Percentiles rank a stretch among this genome's conserved stretches.
Evolutionary conservation across 2,329 filamentous ascomycete species (phyloP).

Genomic region (Penicillium sp.): DNA sequence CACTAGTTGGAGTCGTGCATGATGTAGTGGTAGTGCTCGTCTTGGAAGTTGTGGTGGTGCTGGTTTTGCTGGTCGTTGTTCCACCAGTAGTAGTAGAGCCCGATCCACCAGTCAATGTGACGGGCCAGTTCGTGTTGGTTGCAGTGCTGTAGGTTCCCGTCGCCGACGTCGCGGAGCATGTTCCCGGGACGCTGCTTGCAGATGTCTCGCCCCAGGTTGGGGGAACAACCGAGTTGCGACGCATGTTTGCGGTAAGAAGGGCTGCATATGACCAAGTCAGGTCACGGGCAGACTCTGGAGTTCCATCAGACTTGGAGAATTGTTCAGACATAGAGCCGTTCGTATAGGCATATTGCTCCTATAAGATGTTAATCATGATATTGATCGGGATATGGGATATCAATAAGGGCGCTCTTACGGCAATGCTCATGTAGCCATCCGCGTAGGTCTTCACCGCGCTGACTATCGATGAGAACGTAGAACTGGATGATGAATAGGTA

Average conservation of each 20-base stretch:
- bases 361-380: neutral
- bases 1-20: slow-evolving; percentile 41
- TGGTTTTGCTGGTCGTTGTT: slow-evolving; percentile 17
- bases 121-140: slow-evolving; percentile 39
- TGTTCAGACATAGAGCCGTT: slow-evolving; percentile 47
- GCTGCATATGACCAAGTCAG: slow-evolving; percentile 53
- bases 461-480: slow-evolving; percentile 60
- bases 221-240: slow-evolving; percentile 38
- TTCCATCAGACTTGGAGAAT: slow-evolving; percentile 40
- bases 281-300: slow-evolving; percentile 43
- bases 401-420: slow-evolving; percentile 28
- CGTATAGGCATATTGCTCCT: slow-evolving; percentile 32
- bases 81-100: slow-evolving; percentile 13
- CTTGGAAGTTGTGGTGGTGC: slow-evolving; percentile 21
- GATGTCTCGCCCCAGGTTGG: slow-evolving; percentile 38
- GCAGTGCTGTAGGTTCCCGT: slow-evolving; percentile 39
- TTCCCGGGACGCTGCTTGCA: slow-evolving; percentile 36
- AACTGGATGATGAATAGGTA: slow-evolving; percentile 65
- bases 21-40: slow-evolving; percentile 33
- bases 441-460: slow-evolving; percentile 67
- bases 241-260: slow-evolving; percentile 42
- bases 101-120: slow-evolving; percentile 27
- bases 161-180: slow-evolving; percentile 36
- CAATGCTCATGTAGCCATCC: slow-evolving; percentile 58
- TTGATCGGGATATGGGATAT: neutral